Evolutionary conservation across 257 asterid species (phyloP).

Genomic region (Echium plantagineum): DNA sequence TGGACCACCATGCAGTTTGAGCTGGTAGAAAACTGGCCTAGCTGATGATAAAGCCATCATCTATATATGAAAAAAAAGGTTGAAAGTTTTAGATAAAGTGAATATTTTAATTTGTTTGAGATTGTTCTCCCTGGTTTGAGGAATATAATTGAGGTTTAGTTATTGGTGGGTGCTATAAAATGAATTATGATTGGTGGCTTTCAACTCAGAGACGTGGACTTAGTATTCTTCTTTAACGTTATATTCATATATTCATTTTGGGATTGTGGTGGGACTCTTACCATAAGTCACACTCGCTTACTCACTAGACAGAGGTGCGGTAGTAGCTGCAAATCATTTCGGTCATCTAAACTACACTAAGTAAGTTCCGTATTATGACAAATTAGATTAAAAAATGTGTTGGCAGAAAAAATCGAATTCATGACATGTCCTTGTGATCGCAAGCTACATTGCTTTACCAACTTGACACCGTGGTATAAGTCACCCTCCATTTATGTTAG

Average conservation of each 20-base stretch:
- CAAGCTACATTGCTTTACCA: too few species aligned
- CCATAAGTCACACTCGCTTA: too few species aligned
- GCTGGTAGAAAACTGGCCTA: constrained; percentile 34
- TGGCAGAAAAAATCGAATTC: too few species aligned
- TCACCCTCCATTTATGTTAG: too few species aligned
- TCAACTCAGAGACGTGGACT: constrained; percentile 38
- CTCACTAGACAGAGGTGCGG: too few species aligned
- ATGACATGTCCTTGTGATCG: too few species aligned
- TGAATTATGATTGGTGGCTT: constrained; percentile 17
- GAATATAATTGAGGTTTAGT: neutral
- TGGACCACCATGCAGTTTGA: constrained; percentile 18
- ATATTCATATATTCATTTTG: constrained; percentile 11
- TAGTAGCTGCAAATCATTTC: too few species aligned
- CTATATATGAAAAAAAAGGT: neutral
- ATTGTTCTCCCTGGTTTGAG: neutral
- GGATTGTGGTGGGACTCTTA: neutral
- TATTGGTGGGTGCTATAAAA: constrained; percentile 18
- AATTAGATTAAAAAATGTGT: too few species aligned
- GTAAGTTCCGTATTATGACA: too few species aligned
- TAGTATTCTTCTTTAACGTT: constrained; percentile 28
- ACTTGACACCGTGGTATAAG: too few species aligned
- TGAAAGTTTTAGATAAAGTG: constrained; percentile 2
- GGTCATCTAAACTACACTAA: too few species aligned
- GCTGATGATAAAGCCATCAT: constrained; percentile 43
- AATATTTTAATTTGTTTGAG: neutral